Base-by-base conservation (phyloP, 2,329 filamentous ascomycete genomes). In the Akanthomyces muscarius region DNA sequence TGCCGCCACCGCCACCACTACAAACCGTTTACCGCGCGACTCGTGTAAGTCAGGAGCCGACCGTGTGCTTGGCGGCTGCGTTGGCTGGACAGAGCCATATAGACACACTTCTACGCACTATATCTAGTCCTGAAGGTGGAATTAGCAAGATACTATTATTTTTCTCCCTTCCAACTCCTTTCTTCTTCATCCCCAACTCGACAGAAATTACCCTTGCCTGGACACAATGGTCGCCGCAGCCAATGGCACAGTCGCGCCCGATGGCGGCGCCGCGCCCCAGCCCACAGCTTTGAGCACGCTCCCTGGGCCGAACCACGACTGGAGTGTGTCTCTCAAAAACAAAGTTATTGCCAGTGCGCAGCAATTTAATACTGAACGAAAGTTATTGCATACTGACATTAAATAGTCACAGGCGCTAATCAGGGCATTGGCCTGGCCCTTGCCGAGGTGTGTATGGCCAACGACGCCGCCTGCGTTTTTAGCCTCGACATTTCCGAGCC, bases 371-470 rank as follows among this genome's bases (percentile, higher is more conserved):
- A 6, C 44, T 8, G 11, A 54, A 44, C 1, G 4, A 18, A 48
- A 23, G 1, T 18, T 23, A 11, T 60, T 1, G 21, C 30, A 67
- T 36, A 65, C 53, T 38, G 1, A 13, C n/a, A 13, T 8, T 11
- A 18, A n/a, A 50, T 65, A 69, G 75, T 78, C 65, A 78, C 77
- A 3, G 77, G 77, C 16, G 77, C 77, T 48, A 78, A 78, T 68
- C 74, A 77, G 65, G 74, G 79, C 60, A 80, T 80, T 51, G 78
- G 78, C 10, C 73, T 80, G 5, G 78, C 77, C 21, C 75, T 81
- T 51, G 78, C 78, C 25, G 76, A 81, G 66, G 75, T 77, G 52
- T 80, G 77, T 66, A 72, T 81, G 11, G 76, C 74, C 66, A 81
- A 81, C 68, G 70, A 69, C 4, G 79, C 79, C 23, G 72, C 70